Conservation (phyloP, 2,329 filamentous ascomycete genomes). For the Xylariaceae sp. region DNA sequence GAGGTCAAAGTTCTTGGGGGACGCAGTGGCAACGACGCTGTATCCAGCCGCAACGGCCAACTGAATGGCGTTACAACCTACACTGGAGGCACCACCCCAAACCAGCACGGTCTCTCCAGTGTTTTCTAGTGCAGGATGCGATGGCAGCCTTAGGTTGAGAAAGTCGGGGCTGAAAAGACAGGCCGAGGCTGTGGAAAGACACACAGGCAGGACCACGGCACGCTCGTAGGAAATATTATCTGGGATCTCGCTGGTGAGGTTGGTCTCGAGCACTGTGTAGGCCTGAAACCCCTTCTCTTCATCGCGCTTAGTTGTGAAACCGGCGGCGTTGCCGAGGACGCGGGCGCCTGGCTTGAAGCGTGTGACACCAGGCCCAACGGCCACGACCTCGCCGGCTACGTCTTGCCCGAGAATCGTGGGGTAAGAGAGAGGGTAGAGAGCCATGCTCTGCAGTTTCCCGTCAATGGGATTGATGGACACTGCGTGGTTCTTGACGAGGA, state of each 20-base stretch:
- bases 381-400: conserved; percentile 27
- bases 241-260: conserved; percentile 2
- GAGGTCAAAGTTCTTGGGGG: conserved; percentile 5
- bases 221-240: conserved; percentile 2
- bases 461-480: conserved; percentile 31
- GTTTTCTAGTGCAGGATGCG: conserved; percentile 11
- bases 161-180: conserved; percentile 2
- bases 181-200: conserved; percentile 3
- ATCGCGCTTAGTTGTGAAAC: conserved; percentile 27
- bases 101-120: conserved; percentile 12
- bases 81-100: conserved; percentile 21
- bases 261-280: conserved; percentile 3
- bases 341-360: conserved; percentile 29
- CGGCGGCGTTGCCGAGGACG: conserved; percentile 21
- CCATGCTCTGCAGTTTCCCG: conserved; percentile 20
- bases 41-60: conserved; percentile 7
- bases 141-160: conserved; percentile 4
- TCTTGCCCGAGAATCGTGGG: conserved; percentile 30
- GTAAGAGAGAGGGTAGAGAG: conserved; percentile 21
- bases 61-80: conserved; percentile 8
- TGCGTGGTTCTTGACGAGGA: conserved; percentile 24
- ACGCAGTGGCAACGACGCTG: conserved; percentile 7
- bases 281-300: conserved; percentile 7
- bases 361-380: conserved; percentile 21
- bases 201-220: conserved; percentile 2